These are phyloP conservation scores for Leishmania lainsoni DNA, from an alignment of 208 protist species.

Conservation along the genomic window DNA sequence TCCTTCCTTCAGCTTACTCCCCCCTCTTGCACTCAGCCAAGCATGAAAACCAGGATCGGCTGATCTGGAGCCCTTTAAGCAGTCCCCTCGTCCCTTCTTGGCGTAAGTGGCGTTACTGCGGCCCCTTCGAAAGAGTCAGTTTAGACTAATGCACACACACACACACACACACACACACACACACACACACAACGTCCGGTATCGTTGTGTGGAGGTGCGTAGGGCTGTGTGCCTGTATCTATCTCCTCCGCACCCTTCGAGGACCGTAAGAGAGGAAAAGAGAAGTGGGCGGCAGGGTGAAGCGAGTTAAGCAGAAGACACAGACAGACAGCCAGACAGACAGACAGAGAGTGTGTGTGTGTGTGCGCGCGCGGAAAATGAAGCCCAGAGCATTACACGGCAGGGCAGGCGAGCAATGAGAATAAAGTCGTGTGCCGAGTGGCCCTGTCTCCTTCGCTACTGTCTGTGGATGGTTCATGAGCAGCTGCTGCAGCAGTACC, in stretches of 20 bases:
- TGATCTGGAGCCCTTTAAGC: background rate
- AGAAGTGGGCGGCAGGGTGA: background rate
- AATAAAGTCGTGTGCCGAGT: background rate
- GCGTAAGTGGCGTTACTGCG: background rate
- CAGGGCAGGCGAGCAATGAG: background rate
- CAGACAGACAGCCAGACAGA: background rate
- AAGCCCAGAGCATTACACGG: background rate
- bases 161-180: too few relatives aligned
- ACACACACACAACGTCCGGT: slow-evolving; percentile 3
- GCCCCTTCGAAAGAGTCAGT: background rate
- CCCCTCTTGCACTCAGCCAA: background rate
- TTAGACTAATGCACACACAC: background rate
- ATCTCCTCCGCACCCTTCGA: background rate
- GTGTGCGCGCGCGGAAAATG: background rate
- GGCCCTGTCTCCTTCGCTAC: background rate
- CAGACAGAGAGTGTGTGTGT: background rate
- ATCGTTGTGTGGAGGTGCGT: slow-evolving; percentile 4
- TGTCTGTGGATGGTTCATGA: background rate
- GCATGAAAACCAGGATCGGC: background rate
- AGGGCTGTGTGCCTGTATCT: background rate
- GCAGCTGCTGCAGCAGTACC: background rate
- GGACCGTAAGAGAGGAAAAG: background rate
- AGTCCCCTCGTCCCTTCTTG: background rate
- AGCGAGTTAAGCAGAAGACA: background rate
- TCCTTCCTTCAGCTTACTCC: background rate